These are phyloP conservation scores for Cadophora luteo-olivacea DNA, from an alignment of 2,329 filamentous ascomycete genomes.

Conservation along the genomic window DNA sequence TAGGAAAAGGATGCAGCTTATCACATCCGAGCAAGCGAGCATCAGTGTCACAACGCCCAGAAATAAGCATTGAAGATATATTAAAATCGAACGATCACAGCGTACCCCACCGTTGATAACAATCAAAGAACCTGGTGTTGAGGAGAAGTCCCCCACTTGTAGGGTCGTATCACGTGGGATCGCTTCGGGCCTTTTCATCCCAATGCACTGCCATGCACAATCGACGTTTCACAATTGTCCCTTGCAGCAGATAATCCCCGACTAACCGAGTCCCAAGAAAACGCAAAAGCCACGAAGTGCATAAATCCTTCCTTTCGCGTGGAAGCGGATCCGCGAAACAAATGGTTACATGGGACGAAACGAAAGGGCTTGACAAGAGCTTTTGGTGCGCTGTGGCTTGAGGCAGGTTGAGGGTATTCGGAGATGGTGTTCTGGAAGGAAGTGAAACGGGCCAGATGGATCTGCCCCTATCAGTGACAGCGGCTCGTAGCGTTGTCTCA, in stretches of 20 bases:
- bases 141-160: not conserved
- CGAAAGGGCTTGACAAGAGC: not conserved
- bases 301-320: conserved; percentile 6
- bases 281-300: conserved; percentile 11
- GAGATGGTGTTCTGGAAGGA: conserved; percentile 15
- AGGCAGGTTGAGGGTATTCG: conserved; percentile 3
- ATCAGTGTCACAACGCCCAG: not conserved
- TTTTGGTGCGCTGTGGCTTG: not conserved
- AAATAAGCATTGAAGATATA: not conserved
- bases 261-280: conserved; percentile 8
- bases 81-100: conserved; percentile 7
- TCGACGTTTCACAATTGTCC: conserved; percentile 8
- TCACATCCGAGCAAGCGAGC: conserved; percentile 9
- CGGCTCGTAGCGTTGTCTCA: conserved; percentile 17
- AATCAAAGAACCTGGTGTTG: not conserved
- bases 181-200: conserved; percentile 11
- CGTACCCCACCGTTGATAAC: conserved; percentile 2
- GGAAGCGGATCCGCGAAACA: conserved; percentile 8
- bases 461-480: conserved; percentile 13
- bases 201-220: conserved; percentile 12
- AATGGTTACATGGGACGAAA: not conserved
- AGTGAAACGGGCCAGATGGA: conserved; percentile 10
- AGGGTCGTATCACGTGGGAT: conserved; percentile 1
- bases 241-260: conserved; percentile 1
- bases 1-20: not conserved